Base-by-base conservation (phyloP, 164 flowering plant species). In the Kalanchoe fedtschenkoi region DNA sequence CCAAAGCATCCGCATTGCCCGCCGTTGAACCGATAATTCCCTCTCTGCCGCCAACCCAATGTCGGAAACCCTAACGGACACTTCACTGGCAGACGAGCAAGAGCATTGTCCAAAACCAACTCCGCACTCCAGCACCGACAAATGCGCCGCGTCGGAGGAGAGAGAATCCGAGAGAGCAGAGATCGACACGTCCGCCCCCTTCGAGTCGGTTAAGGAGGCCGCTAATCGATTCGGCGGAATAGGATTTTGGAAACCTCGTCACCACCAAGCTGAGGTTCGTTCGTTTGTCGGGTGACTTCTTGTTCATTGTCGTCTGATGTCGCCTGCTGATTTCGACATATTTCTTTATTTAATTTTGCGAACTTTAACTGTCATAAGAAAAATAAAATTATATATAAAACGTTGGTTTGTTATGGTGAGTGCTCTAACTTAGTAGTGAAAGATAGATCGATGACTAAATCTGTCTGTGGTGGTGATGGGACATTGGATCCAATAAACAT, bases 171-270 rank as follows among this genome's bases (percentile, higher is more conserved):
- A 2, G 56, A 81, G 87, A 70, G 87, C 75, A 33, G 96, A 85
- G 79, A 83, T 92, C 55, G 98, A 92, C 57, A 89, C 98, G 0
- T 83, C 96, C 6, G 81, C 85, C 46, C 96, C 96, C 33, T 89
- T 89, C 60, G 96, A 86, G 80, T 89, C 98, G 0, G 98, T 89
- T 42, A 92, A 81, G 76, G 93, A 89, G 65, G 98, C 96, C 0
- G 96, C 79, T 21, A 71, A 55, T 57, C 78, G 79, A 14, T 92
- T 92, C 66, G 98, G 90, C 57, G 96, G 96, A 17, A 66, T 86
- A 34, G 96, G 83, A 1, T 81, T 74, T 68, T 89, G 98, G 96
- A 85, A 76, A 70, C 93, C 96, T 47, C 51, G 63, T 61, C 67
- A 62, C 6, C 53, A 34, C n/a, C 72, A 73, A 58, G 33, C 66